Percentiles rank a stretch among this genome's conserved stretches.
Evolutionary conservation across 129 eudicot species (phyloP).

Genomic region (Pittosporum tobira): DNA sequence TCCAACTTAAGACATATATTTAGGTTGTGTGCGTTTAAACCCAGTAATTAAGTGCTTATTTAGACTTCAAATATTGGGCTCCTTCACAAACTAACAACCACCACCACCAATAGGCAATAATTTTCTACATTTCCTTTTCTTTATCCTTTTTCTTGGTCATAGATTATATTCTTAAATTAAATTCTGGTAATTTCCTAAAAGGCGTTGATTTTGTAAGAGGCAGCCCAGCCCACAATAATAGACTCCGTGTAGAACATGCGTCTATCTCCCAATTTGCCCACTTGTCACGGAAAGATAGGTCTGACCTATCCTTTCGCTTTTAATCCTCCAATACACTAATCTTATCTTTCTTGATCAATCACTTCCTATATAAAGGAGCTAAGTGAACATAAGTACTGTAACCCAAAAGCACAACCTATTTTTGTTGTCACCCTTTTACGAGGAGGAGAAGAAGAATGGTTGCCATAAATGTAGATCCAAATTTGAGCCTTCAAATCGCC

Average conservation of each 20-base stretch:
- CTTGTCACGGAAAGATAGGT: constrained; percentile 22
- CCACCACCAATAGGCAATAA: neutral
- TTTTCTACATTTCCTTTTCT: neutral
- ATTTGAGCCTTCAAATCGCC: constrained; percentile 26
- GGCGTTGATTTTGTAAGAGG: constrained; percentile 14
- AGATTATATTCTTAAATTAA: neutral
- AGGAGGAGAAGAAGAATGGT: constrained; percentile 46
- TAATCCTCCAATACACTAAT: constrained; percentile 11
- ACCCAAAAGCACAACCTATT: neutral
- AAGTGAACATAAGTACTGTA: constrained; percentile 8
- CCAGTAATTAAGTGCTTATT: too few relatives aligned
- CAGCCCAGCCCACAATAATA: constrained; percentile 8
- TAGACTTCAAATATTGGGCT: neutral
- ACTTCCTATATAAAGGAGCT: constrained; percentile 21
- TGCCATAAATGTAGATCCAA: constrained; percentile 30
- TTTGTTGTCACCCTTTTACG: neutral
- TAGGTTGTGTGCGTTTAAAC: too few relatives aligned
- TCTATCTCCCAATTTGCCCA: constrained; percentile 28
- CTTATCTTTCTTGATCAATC: constrained; percentile 24
- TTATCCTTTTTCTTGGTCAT: too few relatives aligned
- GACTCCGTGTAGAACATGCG: constrained; percentile 7
- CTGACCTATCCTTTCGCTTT: constrained; percentile 5
- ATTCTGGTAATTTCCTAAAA: neutral
- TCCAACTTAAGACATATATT: too few relatives aligned
- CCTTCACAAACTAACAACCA: neutral